Percentiles rank a stretch among this genome's conserved stretches.
Conservation (phyloP, 2,329 filamentous ascomycete genomes). For the Bipolaris oryzae region DNA sequence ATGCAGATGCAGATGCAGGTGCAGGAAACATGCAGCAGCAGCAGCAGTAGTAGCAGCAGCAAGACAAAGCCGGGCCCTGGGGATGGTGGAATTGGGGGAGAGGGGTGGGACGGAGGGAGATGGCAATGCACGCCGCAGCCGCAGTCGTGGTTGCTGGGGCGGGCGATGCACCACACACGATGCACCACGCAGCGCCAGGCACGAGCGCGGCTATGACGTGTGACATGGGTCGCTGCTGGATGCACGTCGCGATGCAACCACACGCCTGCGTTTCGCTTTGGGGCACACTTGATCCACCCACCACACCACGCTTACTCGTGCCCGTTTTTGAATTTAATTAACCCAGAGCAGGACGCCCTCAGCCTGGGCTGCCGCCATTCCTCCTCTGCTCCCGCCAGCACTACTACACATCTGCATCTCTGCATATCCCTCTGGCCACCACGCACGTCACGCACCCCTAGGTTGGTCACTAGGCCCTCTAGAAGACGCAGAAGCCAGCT, state of each 20-base stretch:
- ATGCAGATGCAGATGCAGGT: not conserved
- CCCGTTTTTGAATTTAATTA: not conserved
- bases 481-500: conserved; percentile 14
- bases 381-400: not conserved
- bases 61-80: not conserved
- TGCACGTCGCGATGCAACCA: conserved; percentile 7
- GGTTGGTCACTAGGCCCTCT: conserved; percentile 11
- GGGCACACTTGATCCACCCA: conserved; percentile 9
- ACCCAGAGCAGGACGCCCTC: not conserved
- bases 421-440: not conserved
- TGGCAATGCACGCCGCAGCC: conserved; percentile 10
- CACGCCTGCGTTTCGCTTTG: conserved; percentile 1
- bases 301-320: conserved; percentile 3
- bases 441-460: not conserved
- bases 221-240: conserved; percentile 3
- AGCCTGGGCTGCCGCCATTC: too few relatives aligned
- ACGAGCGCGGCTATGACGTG: conserved; percentile 20
- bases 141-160: conserved; percentile 10
- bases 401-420: not conserved
- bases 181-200: conserved; percentile 2
- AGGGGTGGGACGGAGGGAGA: not conserved
- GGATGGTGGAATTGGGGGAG: not conserved
- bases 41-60: not conserved
- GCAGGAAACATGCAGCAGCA: conserved; percentile 1
- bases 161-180: not conserved